phyloP scores from a whole-genome alignment of 176 grass and related monocot species.

The Carex parvula region DNA sequence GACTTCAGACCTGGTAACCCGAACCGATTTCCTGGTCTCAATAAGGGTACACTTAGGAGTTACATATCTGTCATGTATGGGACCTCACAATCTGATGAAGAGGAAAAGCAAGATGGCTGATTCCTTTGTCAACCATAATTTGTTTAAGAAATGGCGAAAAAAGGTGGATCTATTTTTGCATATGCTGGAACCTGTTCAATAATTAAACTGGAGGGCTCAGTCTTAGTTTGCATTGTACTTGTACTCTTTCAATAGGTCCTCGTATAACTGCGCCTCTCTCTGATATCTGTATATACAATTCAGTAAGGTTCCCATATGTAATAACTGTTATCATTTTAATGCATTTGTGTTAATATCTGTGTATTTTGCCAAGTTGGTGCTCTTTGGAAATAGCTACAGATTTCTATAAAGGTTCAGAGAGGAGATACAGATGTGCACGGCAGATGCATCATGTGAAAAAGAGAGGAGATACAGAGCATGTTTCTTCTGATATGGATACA shows the following conservation, averaged over 20 bases:
- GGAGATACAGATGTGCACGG: too few species aligned
- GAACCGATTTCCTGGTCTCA: constrained; percentile 74
- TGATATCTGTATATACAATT: constrained; percentile 20
- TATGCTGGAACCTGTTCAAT: constrained; percentile 17
- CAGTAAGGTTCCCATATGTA: background rate
- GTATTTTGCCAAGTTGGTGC: background rate
- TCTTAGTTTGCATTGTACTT: constrained; percentile 9
- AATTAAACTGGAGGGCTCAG: constrained; percentile 1
- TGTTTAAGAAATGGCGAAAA: background rate
- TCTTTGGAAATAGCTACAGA: background rate
- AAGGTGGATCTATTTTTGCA: background rate
- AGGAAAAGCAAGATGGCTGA: background rate
- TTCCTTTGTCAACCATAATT: background rate
- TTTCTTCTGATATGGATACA: background rate
- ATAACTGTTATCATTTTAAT: constrained; percentile 3
- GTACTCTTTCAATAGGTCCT: background rate
- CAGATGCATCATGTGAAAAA: too few species aligned
- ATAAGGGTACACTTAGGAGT: constrained; percentile 44
- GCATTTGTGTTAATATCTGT: background rate
- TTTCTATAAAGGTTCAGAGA: background rate
- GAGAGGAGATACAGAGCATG: background rate
- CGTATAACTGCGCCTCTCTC: background rate
- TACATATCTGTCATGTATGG: constrained; percentile 59
- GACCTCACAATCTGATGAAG: constrained; percentile 30
- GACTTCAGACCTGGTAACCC: constrained; percentile 51